These are phyloP conservation scores for Gaultheria prostrata DNA, from an alignment of 148 eudicot genomes.

Conservation along the genomic window DNA sequence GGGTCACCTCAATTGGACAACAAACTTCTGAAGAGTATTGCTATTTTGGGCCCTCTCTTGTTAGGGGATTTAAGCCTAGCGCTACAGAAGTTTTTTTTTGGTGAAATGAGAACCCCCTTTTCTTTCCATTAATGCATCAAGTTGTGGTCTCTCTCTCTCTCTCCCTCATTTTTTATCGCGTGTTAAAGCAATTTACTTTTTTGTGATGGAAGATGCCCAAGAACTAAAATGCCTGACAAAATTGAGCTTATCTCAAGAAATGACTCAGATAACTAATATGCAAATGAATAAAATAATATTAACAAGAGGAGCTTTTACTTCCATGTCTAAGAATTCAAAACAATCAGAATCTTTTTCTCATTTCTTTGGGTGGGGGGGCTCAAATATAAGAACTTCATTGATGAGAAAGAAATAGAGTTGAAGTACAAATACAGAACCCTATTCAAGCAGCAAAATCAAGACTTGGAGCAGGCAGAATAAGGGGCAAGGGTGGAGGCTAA, in stretches of 20 bases:
- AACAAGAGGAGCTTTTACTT: not conserved
- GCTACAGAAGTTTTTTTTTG: constrained; percentile 24
- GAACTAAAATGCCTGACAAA: not conserved
- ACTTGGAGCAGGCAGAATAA: not conserved
- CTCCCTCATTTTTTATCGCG: not conserved
- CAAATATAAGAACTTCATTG: not conserved
- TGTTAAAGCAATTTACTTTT: no score
- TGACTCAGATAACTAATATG: not conserved
- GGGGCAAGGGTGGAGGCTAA: not conserved
- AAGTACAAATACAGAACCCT: not conserved
- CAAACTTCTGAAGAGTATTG: constrained; percentile 48
- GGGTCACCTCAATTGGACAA: constrained; percentile 73
- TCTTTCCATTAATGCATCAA: constrained; percentile 37
- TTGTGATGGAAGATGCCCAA: not conserved
- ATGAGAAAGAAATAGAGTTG: not conserved
- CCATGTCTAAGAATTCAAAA: not conserved
- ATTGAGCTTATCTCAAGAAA: not conserved
- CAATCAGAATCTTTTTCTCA: not conserved
- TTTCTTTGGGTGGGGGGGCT: not conserved
- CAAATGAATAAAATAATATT: not conserved
- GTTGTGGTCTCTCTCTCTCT: not conserved
- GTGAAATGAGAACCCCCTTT: constrained; percentile 25
- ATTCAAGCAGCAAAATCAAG: not conserved
- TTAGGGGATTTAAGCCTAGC: constrained; percentile 21
- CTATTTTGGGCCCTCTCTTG: constrained; percentile 15